Evolutionary conservation across 345 rosid genomes (phyloP).

Genomic region (Dipteronia sinensis): DNA sequence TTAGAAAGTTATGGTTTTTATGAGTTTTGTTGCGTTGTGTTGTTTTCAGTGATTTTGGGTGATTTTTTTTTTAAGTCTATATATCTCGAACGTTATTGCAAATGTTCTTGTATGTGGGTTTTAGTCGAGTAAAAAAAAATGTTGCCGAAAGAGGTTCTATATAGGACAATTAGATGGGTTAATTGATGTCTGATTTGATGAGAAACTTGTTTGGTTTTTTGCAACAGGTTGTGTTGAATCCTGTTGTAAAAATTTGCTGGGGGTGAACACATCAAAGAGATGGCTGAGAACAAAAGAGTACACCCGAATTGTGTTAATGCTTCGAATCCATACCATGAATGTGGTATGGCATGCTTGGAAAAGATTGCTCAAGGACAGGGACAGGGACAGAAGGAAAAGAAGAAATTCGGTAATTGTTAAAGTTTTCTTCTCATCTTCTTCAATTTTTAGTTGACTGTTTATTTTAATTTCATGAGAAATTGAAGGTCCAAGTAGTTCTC

Average conservation of each 20-base stretch:
- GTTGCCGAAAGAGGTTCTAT: neutral
- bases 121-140: neutral
- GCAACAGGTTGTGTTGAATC: slow-evolving; percentile 13
- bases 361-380: slow-evolving; percentile 46
- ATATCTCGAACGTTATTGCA: neutral
- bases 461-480: neutral
- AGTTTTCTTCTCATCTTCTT: neutral
- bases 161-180: neutral
- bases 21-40: too few relatives aligned
- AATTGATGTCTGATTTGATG: neutral
- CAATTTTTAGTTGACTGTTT: neutral
- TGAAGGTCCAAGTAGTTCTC: neutral
- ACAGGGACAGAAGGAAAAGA: slow-evolving; percentile 15
- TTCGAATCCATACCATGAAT: slow-evolving; percentile 66
- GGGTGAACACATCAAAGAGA: slow-evolving; percentile 7
- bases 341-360: slow-evolving; percentile 53
- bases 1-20: neutral
- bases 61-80: neutral
- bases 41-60: neutral
- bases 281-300: slow-evolving; percentile 36
- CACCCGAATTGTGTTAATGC: slow-evolving; percentile 53
- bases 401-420: slow-evolving; percentile 30
- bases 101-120: neutral
- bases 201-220: neutral
- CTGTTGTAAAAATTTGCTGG: slow-evolving; percentile 11